These are phyloP conservation scores for Colletotrichum endophyticum DNA, from an alignment of 2,329 filamentous ascomycete species.

Conservation along the genomic window DNA sequence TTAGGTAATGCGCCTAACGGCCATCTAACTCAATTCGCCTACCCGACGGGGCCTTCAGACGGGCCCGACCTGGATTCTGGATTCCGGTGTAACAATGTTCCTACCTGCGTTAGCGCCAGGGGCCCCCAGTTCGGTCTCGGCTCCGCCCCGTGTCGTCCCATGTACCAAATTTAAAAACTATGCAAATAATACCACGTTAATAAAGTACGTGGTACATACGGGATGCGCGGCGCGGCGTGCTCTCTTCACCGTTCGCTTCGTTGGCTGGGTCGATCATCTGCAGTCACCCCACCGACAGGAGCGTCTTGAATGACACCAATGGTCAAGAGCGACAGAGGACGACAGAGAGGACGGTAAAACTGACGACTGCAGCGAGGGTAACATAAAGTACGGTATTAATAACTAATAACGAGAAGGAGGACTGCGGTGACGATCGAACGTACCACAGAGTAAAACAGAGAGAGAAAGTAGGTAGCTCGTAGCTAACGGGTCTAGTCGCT, in stretches of 20 bases:
- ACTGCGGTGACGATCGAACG: not conserved
- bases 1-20: constrained; percentile 6
- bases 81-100: constrained; percentile 3
- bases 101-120: not conserved
- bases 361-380: not conserved
- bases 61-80: not conserved
- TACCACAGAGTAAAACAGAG: not conserved
- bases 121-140: not conserved
- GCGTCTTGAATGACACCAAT: not conserved
- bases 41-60: not conserved
- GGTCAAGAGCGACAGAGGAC: not conserved
- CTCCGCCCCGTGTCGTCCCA: constrained; percentile 8
- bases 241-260: constrained; percentile 1
- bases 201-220: not conserved
- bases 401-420: not conserved
- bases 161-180: constrained; percentile 5
- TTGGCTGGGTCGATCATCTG: constrained; percentile 16
- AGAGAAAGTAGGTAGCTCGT: not conserved
- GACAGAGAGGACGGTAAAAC: not conserved
- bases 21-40: not conserved
- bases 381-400: not conserved
- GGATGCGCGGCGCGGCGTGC: not conserved
- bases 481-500: not conserved
- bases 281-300: not conserved
- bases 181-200: constrained; percentile 4